Percentiles rank a stretch among this genome's conserved stretches.
Conservation (phyloP, 768 basidiomycete genomes). For the Lactarius vividus region DNA sequence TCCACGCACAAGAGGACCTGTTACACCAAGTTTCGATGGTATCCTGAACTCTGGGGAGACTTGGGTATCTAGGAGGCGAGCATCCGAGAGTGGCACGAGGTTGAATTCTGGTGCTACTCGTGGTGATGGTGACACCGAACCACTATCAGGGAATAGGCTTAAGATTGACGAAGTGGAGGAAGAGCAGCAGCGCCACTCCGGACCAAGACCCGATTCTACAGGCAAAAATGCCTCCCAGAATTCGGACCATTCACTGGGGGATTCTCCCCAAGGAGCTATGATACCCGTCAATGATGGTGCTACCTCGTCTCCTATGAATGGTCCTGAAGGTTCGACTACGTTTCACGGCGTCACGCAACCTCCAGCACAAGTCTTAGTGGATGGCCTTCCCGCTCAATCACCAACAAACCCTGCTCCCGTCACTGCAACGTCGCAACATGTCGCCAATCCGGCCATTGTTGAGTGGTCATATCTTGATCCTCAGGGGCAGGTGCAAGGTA, state of each 20-base stretch:
- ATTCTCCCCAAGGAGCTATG: not conserved
- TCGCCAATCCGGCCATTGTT: slow-evolving; percentile 54
- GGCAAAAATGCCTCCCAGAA: not conserved
- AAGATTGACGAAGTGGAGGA: slow-evolving; percentile 66
- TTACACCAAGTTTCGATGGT: slow-evolving; percentile 67
- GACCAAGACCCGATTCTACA: not conserved
- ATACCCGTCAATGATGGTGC: not conserved
- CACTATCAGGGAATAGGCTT: slow-evolving; percentile 40
- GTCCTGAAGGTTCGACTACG: slow-evolving; percentile 3
- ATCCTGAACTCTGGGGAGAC: slow-evolving; percentile 64
- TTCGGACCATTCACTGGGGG: not conserved
- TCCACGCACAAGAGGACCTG: slow-evolving; percentile 60
- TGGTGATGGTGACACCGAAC: slow-evolving; percentile 40
- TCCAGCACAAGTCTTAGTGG: not conserved
- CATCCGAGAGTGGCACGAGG: slow-evolving; percentile 55
- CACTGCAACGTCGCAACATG: slow-evolving; percentile 39
- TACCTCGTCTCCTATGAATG: slow-evolving; percentile 9
- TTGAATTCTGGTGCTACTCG: slow-evolving; percentile 39
- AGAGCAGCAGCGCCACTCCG: slow-evolving; percentile 18
- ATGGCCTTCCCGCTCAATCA: slow-evolving; percentile 5
- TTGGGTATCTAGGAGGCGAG: slow-evolving; percentile 62
- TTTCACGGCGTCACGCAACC: slow-evolving; percentile 6
- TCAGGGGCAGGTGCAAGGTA: slow-evolving; percentile 89
- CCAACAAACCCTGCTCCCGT: slow-evolving; percentile 3
- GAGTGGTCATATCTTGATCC: slow-evolving; percentile 95